These are phyloP conservation scores for Trichoderma asperelloides DNA, from an alignment of 495 filamentous ascomycete species.

Conservation along the genomic window DNA sequence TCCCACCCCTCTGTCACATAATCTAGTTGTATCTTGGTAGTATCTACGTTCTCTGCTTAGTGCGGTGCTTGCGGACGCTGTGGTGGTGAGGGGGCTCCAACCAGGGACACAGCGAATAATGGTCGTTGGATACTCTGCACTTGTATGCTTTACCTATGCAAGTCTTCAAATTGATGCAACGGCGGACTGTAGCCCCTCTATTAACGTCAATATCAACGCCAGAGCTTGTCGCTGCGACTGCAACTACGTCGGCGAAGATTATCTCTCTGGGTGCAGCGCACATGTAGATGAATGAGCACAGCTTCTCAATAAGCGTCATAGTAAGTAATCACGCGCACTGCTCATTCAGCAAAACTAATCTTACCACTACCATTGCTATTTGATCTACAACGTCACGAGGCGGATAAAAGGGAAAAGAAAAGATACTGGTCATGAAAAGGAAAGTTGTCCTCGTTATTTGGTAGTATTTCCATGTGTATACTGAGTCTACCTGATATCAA, in stretches of 20 bases:
- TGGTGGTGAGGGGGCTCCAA: too few relatives aligned
- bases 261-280: neutral
- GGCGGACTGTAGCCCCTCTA: neutral
- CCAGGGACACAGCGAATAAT: neutral
- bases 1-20: neutral
- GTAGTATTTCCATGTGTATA: slow-evolving; percentile 4
- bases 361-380: neutral
- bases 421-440: neutral
- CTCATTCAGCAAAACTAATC: neutral
- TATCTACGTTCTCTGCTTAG: too few relatives aligned
- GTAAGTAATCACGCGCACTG: neutral
- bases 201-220: neutral
- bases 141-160: neutral
- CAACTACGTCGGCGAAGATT: neutral
- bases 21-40: too few relatives aligned
- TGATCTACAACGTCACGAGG: too few relatives aligned
- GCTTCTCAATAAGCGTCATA: neutral
- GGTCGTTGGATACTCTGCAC: neutral
- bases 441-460: neutral
- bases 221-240: neutral
- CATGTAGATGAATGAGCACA: neutral
- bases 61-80: neutral
- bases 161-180: neutral
- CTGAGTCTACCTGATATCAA: neutral
- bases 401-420: too few relatives aligned